A percentile compares a stretch with the other conserved stretches of the same genome.
Conservation (phyloP, 139 green algal genomes). For the Micractinium conductrix region DNA sequence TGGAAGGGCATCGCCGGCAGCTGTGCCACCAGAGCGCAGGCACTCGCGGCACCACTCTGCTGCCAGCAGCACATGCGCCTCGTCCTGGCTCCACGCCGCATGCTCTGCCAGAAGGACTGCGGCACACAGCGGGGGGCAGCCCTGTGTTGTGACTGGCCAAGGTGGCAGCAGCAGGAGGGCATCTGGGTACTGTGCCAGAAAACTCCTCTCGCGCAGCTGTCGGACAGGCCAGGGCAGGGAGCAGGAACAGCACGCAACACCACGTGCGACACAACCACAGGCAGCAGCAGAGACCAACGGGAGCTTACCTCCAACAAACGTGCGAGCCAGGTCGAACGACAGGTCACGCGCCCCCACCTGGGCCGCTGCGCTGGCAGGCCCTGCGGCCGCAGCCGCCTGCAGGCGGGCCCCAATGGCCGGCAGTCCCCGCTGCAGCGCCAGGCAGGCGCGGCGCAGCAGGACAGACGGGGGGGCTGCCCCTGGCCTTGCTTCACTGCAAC, state of each 20-base stretch:
- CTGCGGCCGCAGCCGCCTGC: not conserved
- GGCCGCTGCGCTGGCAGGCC: not conserved
- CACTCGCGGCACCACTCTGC: conserved; percentile 13
- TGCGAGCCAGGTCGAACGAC: not conserved
- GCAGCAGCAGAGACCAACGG: not conserved
- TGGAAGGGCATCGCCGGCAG: too few species aligned
- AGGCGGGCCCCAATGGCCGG: not conserved
- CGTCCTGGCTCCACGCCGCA: conserved; percentile 17
- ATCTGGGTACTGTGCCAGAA: not conserved
- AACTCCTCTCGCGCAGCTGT: not conserved
- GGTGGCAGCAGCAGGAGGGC: too few species aligned
- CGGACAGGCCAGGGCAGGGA: too few species aligned
- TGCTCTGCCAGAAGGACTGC: conserved; percentile 29
- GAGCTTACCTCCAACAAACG: conserved; percentile 19
- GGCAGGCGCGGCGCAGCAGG: not conserved
- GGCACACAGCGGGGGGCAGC: not conserved
- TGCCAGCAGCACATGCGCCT: conserved; percentile 12
- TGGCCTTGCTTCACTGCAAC: too few species aligned
- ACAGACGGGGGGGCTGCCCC: too few species aligned
- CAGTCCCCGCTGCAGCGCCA: not conserved
- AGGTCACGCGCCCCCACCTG: conserved; percentile 22
- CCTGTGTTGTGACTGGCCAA: not conserved
- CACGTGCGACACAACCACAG: too few species aligned
- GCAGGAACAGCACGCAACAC: too few species aligned
- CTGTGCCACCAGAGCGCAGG: too few species aligned